Percentiles rank a stretch among this genome's conserved stretches.
Evolutionary conservation across 805 yeast species (phyloP).

Genomic region (Priceomyces castillae): DNA sequence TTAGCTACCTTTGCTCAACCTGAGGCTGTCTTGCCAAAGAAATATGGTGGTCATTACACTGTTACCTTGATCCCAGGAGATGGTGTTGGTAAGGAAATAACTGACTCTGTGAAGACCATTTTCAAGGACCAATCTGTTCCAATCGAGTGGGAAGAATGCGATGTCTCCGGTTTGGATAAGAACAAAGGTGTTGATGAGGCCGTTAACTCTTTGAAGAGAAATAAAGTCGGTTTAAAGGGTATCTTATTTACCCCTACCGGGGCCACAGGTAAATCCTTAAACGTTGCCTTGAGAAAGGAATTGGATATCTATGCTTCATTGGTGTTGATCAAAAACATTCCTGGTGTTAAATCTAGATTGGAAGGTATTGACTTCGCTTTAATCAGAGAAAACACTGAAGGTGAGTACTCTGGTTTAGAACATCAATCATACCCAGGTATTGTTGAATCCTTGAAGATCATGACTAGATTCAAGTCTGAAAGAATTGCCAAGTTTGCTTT

Average conservation of each 20-base stretch:
- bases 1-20: conserved; percentile 60
- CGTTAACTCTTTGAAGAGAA: conserved; percentile 87
- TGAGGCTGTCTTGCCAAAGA: conserved; percentile 72
- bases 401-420: conserved; percentile 97
- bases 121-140: conserved; percentile 87
- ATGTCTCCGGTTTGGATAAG: conserved; percentile 46
- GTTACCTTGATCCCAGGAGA: conserved; percentile 97
- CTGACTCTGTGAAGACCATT: conserved; percentile 88
- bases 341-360: conserved; percentile 90
- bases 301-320: conserved; percentile 93
- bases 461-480: conserved; percentile 92
- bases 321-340: conserved; percentile 89
- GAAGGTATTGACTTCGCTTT: conserved; percentile 87
- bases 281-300: conserved; percentile 95
- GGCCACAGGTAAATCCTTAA: conserved; percentile 76
- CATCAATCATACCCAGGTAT: conserved; percentile 97
- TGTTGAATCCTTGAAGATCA: conserved; percentile 92
- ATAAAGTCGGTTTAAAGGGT: conserved; percentile 96
- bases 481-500: conserved; percentile 97
- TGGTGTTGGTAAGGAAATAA: conserved; percentile 95
- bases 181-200: conserved; percentile 81
- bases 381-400: conserved; percentile 98
- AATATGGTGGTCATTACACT: conserved; percentile 91
- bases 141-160: conserved; percentile 79
- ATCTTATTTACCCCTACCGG: conserved; percentile 88